Evolutionary conservation across 2,329 filamentous ascomycete species (phyloP).

Genomic region (Rhynchosporium graminicola): DNA sequence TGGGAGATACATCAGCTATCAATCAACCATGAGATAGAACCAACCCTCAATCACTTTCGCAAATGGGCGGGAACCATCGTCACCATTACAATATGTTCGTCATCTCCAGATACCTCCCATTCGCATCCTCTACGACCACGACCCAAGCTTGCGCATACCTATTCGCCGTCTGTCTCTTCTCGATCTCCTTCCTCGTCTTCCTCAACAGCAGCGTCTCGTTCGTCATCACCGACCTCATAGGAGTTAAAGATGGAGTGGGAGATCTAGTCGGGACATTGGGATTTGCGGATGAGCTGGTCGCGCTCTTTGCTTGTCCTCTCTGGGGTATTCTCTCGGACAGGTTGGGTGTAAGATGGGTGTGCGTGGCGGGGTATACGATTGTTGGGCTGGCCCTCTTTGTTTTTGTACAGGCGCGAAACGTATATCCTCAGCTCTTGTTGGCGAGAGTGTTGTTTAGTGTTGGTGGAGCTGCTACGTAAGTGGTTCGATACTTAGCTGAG

Average conservation of each 20-base stretch:
- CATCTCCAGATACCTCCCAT: slow-evolving; percentile 47
- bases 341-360: slow-evolving; percentile 71
- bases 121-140: slow-evolving; percentile 59
- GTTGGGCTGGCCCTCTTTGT: slow-evolving; percentile 75
- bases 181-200: slow-evolving; percentile 87
- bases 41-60: slow-evolving; percentile 1
- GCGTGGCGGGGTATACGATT: slow-evolving; percentile 77
- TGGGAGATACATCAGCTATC: no score
- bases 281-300: slow-evolving; percentile 82
- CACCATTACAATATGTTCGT: slow-evolving; percentile 11
- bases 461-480: slow-evolving; percentile 83
- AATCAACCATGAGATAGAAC: neutral
- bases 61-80: neutral
- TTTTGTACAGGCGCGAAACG: slow-evolving; percentile 82
- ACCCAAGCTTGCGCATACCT: slow-evolving; percentile 73
- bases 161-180: slow-evolving; percentile 79
- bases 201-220: slow-evolving; percentile 83
- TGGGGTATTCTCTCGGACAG: slow-evolving; percentile 81
- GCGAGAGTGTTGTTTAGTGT: slow-evolving; percentile 86
- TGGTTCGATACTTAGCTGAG: slow-evolving; percentile 14
- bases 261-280: slow-evolving; percentile 82
- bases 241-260: slow-evolving; percentile 70
- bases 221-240: slow-evolving; percentile 80
- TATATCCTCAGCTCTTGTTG: slow-evolving; percentile 86
- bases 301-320: slow-evolving; percentile 74